phyloP scores from a whole-genome alignment of 768 basidiomycete species.

The Suillus clintonianus region DNA sequence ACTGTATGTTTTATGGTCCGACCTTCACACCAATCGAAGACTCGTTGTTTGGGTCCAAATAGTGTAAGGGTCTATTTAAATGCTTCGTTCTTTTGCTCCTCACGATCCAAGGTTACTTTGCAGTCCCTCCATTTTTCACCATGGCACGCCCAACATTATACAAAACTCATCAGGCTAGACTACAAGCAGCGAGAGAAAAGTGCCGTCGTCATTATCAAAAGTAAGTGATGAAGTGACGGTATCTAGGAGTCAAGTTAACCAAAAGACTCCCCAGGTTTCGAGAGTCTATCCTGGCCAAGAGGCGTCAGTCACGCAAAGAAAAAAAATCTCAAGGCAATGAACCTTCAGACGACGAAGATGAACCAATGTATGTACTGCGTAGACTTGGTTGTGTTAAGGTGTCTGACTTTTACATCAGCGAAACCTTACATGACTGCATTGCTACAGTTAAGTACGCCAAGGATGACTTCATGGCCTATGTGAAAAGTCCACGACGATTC shows the following conservation, averaged over 20 bases:
- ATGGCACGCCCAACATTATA: neutral
- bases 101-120: neutral
- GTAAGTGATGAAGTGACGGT: too few relatives aligned
- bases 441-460: neutral
- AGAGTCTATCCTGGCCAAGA: too few relatives aligned
- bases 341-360: too few relatives aligned
- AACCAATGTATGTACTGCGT: too few relatives aligned
- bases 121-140: neutral
- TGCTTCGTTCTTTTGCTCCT: neutral
- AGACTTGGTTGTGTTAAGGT: too few relatives aligned
- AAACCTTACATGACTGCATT: neutral
- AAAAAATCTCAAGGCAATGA: neutral
- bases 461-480: neutral
- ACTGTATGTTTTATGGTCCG: neutral
- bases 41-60: neutral
- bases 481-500: neutral
- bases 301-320: too few relatives aligned
- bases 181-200: too few relatives aligned
- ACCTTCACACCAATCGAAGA: neutral
- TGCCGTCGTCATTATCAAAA: too few relatives aligned
- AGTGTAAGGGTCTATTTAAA: neutral
- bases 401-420: too few relatives aligned
- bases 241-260: too few relatives aligned
- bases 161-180: neutral
- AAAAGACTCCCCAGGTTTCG: too few relatives aligned